These are phyloP conservation scores for Ploettnerulaceae sp. DNA, from an alignment of 2,329 filamentous ascomycete genomes.

Conservation along the genomic window DNA sequence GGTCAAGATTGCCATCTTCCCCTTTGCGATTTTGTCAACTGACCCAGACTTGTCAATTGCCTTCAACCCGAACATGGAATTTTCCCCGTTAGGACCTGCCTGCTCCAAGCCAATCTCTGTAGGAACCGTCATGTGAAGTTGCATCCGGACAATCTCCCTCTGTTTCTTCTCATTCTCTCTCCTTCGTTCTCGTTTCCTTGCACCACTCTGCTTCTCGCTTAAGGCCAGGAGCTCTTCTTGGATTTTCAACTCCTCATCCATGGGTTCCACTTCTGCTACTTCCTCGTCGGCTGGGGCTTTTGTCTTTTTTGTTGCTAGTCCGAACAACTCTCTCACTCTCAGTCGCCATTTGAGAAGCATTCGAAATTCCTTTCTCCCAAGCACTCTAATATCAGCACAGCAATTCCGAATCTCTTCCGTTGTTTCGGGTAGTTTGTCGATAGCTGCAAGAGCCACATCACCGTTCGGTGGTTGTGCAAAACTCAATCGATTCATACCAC, in stretches of 20 bases:
- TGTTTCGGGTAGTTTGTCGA: conserved; percentile 82
- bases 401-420: conserved; percentile 74
- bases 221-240: conserved; percentile 82
- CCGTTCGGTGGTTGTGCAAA: conserved; percentile 77
- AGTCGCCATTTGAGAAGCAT: conserved; percentile 84
- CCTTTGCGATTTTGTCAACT: conserved; percentile 63
- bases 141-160: conserved; percentile 91
- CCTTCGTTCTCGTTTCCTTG: conserved; percentile 77
- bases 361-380: conserved; percentile 94
- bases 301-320: conserved; percentile 66
- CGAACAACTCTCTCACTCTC: conserved; percentile 84
- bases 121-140: conserved; percentile 93
- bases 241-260: conserved; percentile 92
- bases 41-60: conserved; percentile 71
- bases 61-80: conserved; percentile 83
- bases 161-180: conserved; percentile 92
- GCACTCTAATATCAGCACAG: conserved; percentile 79
- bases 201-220: conserved; percentile 70
- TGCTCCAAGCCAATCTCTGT: conserved; percentile 96
- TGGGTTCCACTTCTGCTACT: conserved; percentile 75
- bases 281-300: conserved; percentile 50
- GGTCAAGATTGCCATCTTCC: conserved; percentile 69
- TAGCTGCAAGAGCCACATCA: conserved; percentile 79
- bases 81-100: conserved; percentile 69
- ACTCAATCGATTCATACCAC: conserved; percentile 74